These are phyloP conservation scores for Falciphora oryzae DNA, from an alignment of 2,329 filamentous ascomycete genomes.

Conservation along the genomic window DNA sequence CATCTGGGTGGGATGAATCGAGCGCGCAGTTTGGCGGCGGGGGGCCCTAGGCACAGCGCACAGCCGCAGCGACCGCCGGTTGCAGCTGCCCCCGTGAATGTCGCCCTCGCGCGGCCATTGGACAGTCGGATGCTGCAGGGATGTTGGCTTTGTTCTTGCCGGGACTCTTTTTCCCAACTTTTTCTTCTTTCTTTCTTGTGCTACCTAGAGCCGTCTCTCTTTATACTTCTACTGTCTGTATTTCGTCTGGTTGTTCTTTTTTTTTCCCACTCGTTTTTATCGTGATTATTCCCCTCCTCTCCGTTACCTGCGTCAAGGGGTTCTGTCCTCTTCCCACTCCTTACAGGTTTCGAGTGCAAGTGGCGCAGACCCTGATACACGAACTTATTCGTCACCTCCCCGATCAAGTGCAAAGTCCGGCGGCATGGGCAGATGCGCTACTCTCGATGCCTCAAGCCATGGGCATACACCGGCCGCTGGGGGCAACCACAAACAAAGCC, in stretches of 20 bases:
- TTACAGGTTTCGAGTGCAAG: neutral
- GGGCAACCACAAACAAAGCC: neutral
- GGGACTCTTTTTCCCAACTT: neutral
- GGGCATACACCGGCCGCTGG: no score
- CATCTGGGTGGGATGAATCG: neutral
- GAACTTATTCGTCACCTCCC: neutral
- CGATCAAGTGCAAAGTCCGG: neutral
- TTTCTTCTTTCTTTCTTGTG: neutral
- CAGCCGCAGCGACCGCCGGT: no score
- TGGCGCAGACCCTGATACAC: neutral
- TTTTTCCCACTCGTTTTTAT: neutral
- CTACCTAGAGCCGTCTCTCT: neutral
- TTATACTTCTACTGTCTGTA: neutral
- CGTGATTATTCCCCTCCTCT: neutral
- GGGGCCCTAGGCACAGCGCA: no score
- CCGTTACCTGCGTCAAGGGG: neutral
- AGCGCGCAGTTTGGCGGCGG: neutral
- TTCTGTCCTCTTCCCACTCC: neutral
- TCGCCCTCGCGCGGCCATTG: neutral
- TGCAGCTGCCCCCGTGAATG: neutral
- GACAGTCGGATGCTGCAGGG: neutral
- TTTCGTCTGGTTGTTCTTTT: neutral
- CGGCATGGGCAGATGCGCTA: neutral
- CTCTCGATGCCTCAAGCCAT: neutral
- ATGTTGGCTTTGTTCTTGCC: neutral